A percentile compares a stretch with the other conserved stretches of the same genome.
Conservation (phyloP, 1,284 basidiomycete species). For the Malassezia arunalokei region DNA sequence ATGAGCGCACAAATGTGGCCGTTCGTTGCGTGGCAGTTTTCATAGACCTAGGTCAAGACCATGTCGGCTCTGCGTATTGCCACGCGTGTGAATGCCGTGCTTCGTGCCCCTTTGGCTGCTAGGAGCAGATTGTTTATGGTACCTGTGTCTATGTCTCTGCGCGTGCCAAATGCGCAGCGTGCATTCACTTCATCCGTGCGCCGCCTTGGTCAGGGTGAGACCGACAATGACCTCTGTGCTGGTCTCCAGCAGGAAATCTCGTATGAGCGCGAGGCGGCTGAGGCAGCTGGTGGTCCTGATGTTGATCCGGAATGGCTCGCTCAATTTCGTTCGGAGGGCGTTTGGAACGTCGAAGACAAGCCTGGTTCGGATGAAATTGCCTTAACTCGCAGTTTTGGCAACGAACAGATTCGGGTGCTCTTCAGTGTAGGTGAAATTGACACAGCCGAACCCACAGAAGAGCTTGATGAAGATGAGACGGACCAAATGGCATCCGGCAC, state of each 20-base stretch:
- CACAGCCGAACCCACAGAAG: conserved; percentile 20
- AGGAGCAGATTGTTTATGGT: neutral
- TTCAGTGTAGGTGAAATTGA: conserved; percentile 43
- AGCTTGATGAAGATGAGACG: conserved; percentile 46
- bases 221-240: conserved; percentile 61
- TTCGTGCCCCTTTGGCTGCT: neutral
- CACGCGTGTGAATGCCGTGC: neutral
- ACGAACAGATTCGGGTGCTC: conserved; percentile 54
- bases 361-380: conserved; percentile 69
- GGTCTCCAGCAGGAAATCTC: conserved; percentile 71
- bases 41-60: neutral
- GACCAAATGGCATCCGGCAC: conserved; percentile 48
- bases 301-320: conserved; percentile 63
- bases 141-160: neutral
- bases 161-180: neutral
- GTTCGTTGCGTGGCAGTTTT: too few species aligned
- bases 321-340: conserved; percentile 60
- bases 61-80: conserved; percentile 2
- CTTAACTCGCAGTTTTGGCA: conserved; percentile 71
- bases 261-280: conserved; percentile 60
- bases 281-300: conserved; percentile 16
- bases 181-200: conserved; percentile 11
- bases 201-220: conserved; percentile 48
- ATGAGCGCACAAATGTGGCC: too few species aligned
- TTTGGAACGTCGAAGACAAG: conserved; percentile 68